Conservation (phyloP, 441 rosid genomes). For the Kokia cookei region DNA sequence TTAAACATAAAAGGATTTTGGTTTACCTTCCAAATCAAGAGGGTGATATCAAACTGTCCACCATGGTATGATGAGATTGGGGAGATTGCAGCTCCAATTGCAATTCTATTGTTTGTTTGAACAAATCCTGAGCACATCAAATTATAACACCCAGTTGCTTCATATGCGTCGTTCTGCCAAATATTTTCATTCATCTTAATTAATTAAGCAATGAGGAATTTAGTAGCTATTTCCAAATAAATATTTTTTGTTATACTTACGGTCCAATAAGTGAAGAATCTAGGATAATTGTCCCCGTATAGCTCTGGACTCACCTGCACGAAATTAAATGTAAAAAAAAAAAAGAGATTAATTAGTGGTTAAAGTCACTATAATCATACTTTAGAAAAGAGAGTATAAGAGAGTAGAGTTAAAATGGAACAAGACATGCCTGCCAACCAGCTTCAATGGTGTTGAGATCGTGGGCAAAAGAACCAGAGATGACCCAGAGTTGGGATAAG, state of each 20-base stretch:
- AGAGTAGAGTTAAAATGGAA: background rate
- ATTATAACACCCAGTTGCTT: slow-evolving; percentile 97
- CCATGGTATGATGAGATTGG: slow-evolving; percentile 79
- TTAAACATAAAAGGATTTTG: too few relatives aligned
- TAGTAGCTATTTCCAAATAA: background rate
- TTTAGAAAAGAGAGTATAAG: too few relatives aligned
- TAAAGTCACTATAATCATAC: too few relatives aligned
- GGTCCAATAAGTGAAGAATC: slow-evolving; percentile 98
- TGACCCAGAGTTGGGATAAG: slow-evolving; percentile 93
- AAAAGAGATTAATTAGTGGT: too few relatives aligned
- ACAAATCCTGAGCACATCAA: slow-evolving; percentile 95
- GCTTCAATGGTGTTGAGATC: slow-evolving; percentile 99
- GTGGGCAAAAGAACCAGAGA: slow-evolving; percentile 84
- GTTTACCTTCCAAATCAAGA: slow-evolving; percentile 84
- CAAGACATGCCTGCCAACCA: slow-evolving; percentile 67
- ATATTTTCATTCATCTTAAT: background rate
- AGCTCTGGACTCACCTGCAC: slow-evolving; percentile 97
- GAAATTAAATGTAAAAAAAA: background rate
- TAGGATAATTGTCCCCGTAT: slow-evolving; percentile 87
- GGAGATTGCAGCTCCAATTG: slow-evolving; percentile 96
- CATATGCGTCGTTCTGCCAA: slow-evolving; percentile 82
- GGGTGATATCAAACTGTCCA: slow-evolving; percentile 92
- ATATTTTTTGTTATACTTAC: slow-evolving; percentile 35
- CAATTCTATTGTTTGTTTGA: slow-evolving; percentile 78
- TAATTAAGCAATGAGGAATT: background rate